Evolutionary conservation across 352 stramenopile genomes (phyloP).

Genomic region (Pseudoperonospora humuli): DNA sequence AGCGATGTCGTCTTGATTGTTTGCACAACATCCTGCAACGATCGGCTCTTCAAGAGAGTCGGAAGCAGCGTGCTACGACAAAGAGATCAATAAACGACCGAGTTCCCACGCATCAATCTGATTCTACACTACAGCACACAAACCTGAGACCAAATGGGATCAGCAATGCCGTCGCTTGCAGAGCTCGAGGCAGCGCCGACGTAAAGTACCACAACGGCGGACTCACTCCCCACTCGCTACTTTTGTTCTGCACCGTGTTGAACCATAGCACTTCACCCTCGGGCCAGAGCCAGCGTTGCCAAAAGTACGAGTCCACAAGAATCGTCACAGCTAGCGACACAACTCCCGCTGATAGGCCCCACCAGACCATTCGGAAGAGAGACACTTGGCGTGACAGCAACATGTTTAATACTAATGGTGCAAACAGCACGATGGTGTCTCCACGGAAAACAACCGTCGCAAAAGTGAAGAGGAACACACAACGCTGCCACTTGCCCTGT

Average conservation of each 20-base stretch:
- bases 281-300: conserved; percentile 93
- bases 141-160: conserved; percentile 79
- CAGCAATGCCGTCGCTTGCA: conserved; percentile 75
- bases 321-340: conserved; percentile 79
- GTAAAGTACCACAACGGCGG: conserved; percentile 96
- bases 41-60: conserved; percentile 30
- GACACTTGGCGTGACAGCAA: conserved; percentile 62
- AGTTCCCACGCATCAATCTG: neutral
- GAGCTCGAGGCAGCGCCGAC: conserved; percentile 87
- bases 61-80: conserved; percentile 37
- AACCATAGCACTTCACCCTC: conserved; percentile 98
- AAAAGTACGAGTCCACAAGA: conserved; percentile 92
- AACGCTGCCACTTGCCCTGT: conserved; percentile 32
- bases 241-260: conserved; percentile 95
- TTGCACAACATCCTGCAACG: conserved; percentile 31
- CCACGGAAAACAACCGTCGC: conserved; percentile 95
- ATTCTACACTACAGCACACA: neutral
- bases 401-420: conserved; percentile 88
- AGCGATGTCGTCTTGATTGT: conserved; percentile 35
- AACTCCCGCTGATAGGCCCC: conserved; percentile 72
- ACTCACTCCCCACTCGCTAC: conserved; percentile 93
- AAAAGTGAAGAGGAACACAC: conserved; percentile 84
- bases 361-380: conserved; percentile 69
- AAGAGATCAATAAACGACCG: neutral
- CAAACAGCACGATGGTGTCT: conserved; percentile 95